phyloP scores from a whole-genome alignment of 306 rosid species.

The Senna tora region DNA sequence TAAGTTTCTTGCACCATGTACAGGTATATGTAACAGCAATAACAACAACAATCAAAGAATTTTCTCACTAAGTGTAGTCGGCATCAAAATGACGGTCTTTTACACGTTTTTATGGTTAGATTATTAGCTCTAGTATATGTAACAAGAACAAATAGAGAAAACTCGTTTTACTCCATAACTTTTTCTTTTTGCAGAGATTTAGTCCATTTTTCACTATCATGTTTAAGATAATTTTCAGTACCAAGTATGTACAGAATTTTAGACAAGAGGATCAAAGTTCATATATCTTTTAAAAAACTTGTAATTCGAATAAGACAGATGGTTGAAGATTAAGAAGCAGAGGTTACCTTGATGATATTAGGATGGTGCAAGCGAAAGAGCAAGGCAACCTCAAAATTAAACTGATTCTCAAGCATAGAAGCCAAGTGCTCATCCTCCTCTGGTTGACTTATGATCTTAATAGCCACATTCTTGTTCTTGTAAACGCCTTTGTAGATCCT shows the following conservation, averaged over 20 bases:
- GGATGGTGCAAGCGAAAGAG: conserved; percentile 74
- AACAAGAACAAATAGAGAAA: not conserved
- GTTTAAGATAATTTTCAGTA: conserved; percentile 17
- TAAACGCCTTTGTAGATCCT: conserved; percentile 90
- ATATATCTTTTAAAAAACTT: not conserved
- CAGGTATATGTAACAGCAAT: not conserved
- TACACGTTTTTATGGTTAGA: no score
- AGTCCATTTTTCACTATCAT: not conserved
- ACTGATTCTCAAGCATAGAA: conserved; percentile 73
- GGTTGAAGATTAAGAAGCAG: not conserved
- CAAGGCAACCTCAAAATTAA: conserved; percentile 84
- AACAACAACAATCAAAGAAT: no score
- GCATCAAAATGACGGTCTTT: no score
- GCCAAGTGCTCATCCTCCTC: conserved; percentile 86
- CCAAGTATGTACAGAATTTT: conserved; percentile 19
- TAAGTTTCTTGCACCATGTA: conserved; percentile 14
- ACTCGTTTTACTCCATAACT: not conserved
- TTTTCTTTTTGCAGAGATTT: not conserved
- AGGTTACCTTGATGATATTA: conserved; percentile 83
- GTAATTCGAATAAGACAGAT: not conserved
- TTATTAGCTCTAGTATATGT: no score
- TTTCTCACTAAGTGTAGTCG: no score
- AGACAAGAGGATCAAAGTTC: not conserved
- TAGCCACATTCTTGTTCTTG: conserved; percentile 81
- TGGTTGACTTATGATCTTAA: conserved; percentile 85